Evolutionary conservation across 192 early-diverging fungal species (phyloP).

Genomic region (Spinellus fusiger): DNA sequence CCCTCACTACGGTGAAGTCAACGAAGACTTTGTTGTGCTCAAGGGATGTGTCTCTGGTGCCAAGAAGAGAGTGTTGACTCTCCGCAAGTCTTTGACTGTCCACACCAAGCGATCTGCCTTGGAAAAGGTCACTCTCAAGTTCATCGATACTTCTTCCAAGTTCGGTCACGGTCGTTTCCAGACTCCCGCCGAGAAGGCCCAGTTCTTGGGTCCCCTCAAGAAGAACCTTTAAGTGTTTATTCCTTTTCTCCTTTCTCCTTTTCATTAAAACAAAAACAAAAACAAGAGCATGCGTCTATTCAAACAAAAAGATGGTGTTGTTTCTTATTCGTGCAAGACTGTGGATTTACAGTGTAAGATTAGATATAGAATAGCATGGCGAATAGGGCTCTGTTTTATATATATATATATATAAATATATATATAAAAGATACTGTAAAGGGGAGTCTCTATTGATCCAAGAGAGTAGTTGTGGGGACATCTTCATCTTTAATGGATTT

Average conservation of each 20-base stretch:
- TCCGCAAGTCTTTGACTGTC: conserved; percentile 95
- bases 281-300: background rate
- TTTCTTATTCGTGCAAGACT: background rate
- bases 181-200: conserved; percentile 92
- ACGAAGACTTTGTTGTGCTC: conserved; percentile 97
- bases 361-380: too few species aligned
- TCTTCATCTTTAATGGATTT: too few species aligned
- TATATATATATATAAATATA: too few species aligned
- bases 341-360: too few species aligned
- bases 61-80: conserved; percentile 95
- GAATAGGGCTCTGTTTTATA: too few species aligned
- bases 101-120: conserved; percentile 97
- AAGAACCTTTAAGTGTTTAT: conserved; percentile 57
- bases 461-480: too few species aligned
- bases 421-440: too few species aligned
- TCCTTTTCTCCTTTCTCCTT: background rate
- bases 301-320: background rate
- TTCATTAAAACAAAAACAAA: background rate
- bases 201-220: conserved; percentile 91
- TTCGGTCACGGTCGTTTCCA: conserved; percentile 99
- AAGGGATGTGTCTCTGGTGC: conserved; percentile 97
- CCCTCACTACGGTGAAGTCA: conserved; percentile 99
- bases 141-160: conserved; percentile 99
- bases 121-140: conserved; percentile 96
- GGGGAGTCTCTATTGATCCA: too few species aligned